A percentile compares a stretch with the other conserved stretches of the same genome.
Conservation (phyloP, 1,139 yeast genomes). For the Blastobotrys elegans region DNA sequence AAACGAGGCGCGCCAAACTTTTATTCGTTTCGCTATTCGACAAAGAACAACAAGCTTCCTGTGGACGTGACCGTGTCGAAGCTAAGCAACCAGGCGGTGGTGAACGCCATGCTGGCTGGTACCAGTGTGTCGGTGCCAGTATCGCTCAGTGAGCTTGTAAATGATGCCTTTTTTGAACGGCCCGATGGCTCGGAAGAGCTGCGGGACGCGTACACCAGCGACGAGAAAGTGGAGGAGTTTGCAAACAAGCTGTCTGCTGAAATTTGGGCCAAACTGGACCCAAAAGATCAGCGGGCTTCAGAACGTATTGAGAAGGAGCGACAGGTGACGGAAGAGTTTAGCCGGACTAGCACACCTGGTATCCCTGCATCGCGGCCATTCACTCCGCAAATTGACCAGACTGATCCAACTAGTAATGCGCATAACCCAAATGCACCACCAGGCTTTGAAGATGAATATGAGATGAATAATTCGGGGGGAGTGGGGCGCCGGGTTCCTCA, state of each 20-base stretch:
- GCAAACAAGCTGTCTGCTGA: conserved; percentile 11
- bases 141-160: conserved; percentile 17
- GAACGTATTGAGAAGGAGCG: not conserved
- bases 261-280: conserved; percentile 7
- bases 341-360: conserved; percentile 14
- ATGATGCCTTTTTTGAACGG: conserved; percentile 21
- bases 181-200: conserved; percentile 25
- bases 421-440: conserved; percentile 41
- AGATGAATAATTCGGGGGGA: conserved; percentile 26
- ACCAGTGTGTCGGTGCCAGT: conserved; percentile 17
- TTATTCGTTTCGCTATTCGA: conserved; percentile 18
- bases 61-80: conserved; percentile 20
- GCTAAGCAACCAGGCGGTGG: conserved; percentile 16
- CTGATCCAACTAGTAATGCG: not conserved
- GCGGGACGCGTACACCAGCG: conserved; percentile 22
- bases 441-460: conserved; percentile 55
- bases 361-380: conserved; percentile 15
- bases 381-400: conserved; percentile 7
- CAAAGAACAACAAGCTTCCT: conserved; percentile 6
- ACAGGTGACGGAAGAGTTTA: conserved; percentile 9
- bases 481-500: not conserved
- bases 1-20: conserved; percentile 24
- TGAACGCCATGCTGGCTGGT: conserved; percentile 18
- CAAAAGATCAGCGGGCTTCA: not conserved
- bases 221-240: conserved; percentile 19